phyloP scores from a whole-genome alignment of 2,329 filamentous ascomycete genomes.

The Lanzia echinophila region DNA sequence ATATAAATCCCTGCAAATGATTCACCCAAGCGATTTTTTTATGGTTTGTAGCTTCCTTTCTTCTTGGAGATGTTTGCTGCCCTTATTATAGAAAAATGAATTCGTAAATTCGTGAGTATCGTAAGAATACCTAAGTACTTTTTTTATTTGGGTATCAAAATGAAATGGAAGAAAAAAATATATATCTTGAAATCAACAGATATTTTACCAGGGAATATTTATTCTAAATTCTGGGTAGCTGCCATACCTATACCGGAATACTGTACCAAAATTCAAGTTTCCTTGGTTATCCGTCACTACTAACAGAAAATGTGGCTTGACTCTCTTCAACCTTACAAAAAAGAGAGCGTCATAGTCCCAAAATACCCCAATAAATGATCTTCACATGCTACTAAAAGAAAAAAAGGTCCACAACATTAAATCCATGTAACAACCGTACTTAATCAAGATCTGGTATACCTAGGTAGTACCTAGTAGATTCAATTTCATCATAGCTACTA shows the following conservation, averaged over 20 bases:
- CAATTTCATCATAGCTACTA: background rate
- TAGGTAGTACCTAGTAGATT: no score
- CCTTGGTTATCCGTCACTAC: no score
- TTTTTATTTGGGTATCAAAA: background rate
- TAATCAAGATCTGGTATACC: background rate
- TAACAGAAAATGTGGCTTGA: background rate
- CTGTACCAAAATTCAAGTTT: no score
- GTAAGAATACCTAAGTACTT: background rate
- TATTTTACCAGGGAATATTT: no score
- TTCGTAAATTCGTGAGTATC: background rate
- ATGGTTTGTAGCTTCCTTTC: background rate
- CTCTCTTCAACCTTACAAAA: background rate
- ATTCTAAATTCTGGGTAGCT: no score
- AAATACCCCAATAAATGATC: background rate
- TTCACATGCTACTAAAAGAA: constrained; percentile 6
- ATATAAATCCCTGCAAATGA: constrained; percentile 4
- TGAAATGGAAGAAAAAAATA: background rate
- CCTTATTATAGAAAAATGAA: no score
- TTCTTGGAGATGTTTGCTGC: background rate
- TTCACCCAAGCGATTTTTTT: constrained; percentile 1
- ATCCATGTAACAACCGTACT: no score
- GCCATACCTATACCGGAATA: no score
- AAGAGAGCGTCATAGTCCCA: constrained; percentile 1
- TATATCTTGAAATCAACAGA: no score
- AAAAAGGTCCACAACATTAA: background rate